phyloP scores from a whole-genome alignment of 768 basidiomycete species.

The Tephrocybe sp. region DNA sequence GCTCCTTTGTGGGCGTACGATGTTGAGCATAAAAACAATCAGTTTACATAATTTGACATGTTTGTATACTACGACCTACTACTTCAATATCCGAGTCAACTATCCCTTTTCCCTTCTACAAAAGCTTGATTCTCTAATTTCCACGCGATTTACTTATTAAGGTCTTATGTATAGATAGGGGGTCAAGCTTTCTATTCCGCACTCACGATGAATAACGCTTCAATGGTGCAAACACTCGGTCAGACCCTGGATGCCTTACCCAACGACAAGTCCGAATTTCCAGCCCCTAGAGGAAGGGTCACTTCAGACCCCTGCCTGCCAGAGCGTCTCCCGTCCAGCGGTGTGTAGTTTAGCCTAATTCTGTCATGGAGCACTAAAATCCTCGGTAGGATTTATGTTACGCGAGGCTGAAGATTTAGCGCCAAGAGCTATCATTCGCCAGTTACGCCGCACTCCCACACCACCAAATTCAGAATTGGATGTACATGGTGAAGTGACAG shows the following conservation, averaged over 20 bases:
- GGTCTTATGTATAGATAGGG: slow-evolving; percentile 17
- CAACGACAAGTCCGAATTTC: slow-evolving; percentile 9
- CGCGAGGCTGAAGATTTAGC: slow-evolving; percentile 67
- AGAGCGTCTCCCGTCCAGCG: slow-evolving; percentile 65
- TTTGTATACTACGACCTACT: too few species aligned
- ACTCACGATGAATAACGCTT: slow-evolving; percentile 46
- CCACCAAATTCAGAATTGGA: slow-evolving; percentile 28
- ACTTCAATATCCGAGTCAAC: too few species aligned
- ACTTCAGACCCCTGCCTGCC: slow-evolving; percentile 60
- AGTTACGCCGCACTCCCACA: slow-evolving; percentile 48
- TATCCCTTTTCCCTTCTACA: too few species aligned
- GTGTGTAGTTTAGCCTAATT: slow-evolving; percentile 33
- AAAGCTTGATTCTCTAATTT: too few species aligned
- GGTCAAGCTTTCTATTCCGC: background rate
- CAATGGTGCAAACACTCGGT: slow-evolving; percentile 34
- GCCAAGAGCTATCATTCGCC: slow-evolving; percentile 56
- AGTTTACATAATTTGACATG: too few species aligned
- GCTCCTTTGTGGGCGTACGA: too few species aligned
- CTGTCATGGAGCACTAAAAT: slow-evolving; percentile 14
- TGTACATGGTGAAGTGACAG: slow-evolving; percentile 12
- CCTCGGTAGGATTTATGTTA: slow-evolving; percentile 58
- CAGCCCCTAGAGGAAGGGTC: slow-evolving; percentile 38
- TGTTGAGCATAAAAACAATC: too few species aligned
- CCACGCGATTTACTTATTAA: background rate
- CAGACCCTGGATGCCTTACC: slow-evolving; percentile 21